Base-by-base conservation (phyloP, 352 stramenopile species). In the Phytophthora kernoviae region DNA sequence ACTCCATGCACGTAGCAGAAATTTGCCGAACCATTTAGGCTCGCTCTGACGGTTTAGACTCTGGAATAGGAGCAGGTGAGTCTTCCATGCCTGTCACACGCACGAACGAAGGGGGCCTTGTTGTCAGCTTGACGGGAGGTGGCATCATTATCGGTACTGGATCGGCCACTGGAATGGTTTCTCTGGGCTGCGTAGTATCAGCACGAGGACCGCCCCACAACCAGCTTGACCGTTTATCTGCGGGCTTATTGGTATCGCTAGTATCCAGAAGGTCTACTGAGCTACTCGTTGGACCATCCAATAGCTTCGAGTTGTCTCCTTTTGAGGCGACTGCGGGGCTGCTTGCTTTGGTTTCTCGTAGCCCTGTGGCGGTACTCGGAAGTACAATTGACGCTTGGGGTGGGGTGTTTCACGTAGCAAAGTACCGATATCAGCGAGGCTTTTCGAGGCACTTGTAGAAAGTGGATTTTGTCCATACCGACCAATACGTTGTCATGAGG, bases 401-500 rank as follows among this genome's bases (percentile, higher is more conserved):
- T 87, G 73, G 15, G 64, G 57, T 40, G 80, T 76, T 66, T 90
- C 74, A 39, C 76, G 77, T 27, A 93, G 63, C 34, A 91, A 61
- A 5, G 67, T 48, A 12, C 78, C 78, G 40, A 93, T 81, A 46
- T 90, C 81, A 20, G 54, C 64, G 9, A 91, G 79, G 5, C 26
- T 77, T 45, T 88, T 78, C 70, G 40, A 17, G 60, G 65, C 20
- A 75, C 62, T 0, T 58, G 57, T 44, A 91, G 66, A 22, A 68
- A 73, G 54, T 93, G 72, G 56, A 87, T 75, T 10, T 82, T 65
- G 68, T 91, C 87, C 48, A 92, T 75, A 24, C 68, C 67, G 18
- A 90, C 43, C 33, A 93, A 66, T 26, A 84, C 58, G 39, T 67
- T 81, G 15, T 80, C 81, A 1, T 58, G 47, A 22, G 58, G 56